phyloP scores from a whole-genome alignment of 148 eudicot species.

The Rhododendron ovatum region DNA sequence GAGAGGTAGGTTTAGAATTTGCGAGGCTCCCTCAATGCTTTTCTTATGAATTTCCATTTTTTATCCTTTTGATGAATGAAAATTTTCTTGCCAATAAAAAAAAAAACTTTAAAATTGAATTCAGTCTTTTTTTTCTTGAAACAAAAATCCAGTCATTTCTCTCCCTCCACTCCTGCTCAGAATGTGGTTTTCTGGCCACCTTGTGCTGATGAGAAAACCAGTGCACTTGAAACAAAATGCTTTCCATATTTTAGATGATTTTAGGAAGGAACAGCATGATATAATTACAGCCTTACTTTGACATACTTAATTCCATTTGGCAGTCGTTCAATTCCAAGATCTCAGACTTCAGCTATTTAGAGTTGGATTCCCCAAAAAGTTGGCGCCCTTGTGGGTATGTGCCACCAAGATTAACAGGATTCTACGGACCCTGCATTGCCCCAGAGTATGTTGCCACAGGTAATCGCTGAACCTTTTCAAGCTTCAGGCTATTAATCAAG shows the following conservation, averaged over 20 bases:
- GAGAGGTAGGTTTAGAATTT: too few relatives aligned
- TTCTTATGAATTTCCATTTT: too few relatives aligned
- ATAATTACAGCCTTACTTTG: background rate
- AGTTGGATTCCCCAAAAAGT: conserved; percentile 61
- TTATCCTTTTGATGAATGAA: too few relatives aligned
- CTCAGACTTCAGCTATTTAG: conserved; percentile 75
- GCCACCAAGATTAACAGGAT: conserved; percentile 48
- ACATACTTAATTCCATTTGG: background rate
- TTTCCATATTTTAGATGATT: background rate
- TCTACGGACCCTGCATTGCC: conserved; percentile 53
- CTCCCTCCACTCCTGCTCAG: background rate
- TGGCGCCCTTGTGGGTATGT: conserved; percentile 41
- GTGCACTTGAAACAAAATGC: conserved; percentile 40
- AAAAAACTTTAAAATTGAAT: too few relatives aligned
- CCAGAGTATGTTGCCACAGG: conserved; percentile 87
- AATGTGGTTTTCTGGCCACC: conserved; percentile 57
- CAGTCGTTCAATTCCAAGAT: conserved; percentile 77
- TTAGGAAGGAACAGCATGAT: background rate
- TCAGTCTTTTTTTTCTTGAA: too few relatives aligned
- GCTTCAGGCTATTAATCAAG: background rate
- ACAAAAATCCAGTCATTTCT: too few relatives aligned
- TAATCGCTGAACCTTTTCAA: conserved; percentile 14
- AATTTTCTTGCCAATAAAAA: too few relatives aligned
- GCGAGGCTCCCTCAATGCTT: too few relatives aligned
- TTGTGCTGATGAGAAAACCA: conserved; percentile 53